Base-by-base conservation (phyloP, 1,284 basidiomycete species). In the Trametes sp. region DNA sequence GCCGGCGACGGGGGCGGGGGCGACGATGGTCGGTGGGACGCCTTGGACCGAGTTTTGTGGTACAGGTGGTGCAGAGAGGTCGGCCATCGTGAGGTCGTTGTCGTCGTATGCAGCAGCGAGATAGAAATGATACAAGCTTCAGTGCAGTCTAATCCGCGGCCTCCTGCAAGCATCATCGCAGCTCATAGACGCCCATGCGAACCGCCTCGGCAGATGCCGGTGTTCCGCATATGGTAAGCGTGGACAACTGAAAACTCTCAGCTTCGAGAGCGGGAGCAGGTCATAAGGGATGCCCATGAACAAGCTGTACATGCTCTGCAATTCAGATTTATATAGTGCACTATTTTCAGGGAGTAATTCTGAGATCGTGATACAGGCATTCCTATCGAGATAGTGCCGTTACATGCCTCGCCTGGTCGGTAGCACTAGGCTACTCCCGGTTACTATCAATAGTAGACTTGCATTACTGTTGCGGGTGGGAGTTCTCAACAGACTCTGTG, bases 11-110 rank as follows among this genome's bases (percentile, higher is more conserved):
- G 75, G 72, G 2, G 70, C 70, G 7, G 76, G 67, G 13, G 79
- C 71, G 33, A 69, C 69, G 46, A 75, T 72, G 51, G 63, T 58
- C 35, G 64, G 60, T 23, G 33, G 56, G 21, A 80, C 71, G 52
- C 71, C 80, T 67, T 83, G 80, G 71, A 80, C 78, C 16, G 77
- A 70, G 29, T 75, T 65, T 56, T 63, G 54, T 46, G 69, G 65
- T n/a, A 73, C 67, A 11, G 74, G 70, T 29, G 76, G 75, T 54
- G 74, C 72, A 41, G 78, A 69, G 49, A 77, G 69, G 63, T 81
- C 78, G 53, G 80, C 75, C 79, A 81, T 83, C 44, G 55, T 41
- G 41, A 54, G 29, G 46, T 52, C n/a, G 56, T 23, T 36, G 23
- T 16, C 50, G 48, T 26, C 33, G 53, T 36, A 23, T 23, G 8